Evolutionary conservation across 805 yeast genomes (phyloP).

Genomic region (Maudiozyma bulderi): DNA sequence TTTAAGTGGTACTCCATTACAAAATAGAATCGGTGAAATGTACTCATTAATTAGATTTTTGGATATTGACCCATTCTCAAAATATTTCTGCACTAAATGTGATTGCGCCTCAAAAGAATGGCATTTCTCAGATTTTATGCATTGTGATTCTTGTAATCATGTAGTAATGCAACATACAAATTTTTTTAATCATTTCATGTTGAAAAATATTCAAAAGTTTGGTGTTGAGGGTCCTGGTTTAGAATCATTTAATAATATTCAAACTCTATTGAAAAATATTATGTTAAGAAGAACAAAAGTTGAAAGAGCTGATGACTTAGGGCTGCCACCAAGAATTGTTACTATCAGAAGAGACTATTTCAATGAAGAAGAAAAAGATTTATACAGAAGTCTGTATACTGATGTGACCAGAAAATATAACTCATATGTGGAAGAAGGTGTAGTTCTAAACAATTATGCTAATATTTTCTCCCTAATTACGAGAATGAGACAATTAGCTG

Average conservation of each 20-base stretch:
- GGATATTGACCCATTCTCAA: constrained; percentile 75
- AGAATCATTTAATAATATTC: constrained; percentile 67
- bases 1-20: constrained; percentile 91
- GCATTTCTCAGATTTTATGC: constrained; percentile 74
- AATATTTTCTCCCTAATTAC: constrained; percentile 93
- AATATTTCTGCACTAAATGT: constrained; percentile 89
- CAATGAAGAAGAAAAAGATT: constrained; percentile 90
- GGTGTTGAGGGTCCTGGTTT: constrained; percentile 78
- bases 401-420: constrained; percentile 82
- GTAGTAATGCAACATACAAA: constrained; percentile 92
- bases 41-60: constrained; percentile 84
- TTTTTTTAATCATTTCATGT: constrained; percentile 89
- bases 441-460: constrained; percentile 91
- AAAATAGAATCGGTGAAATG: constrained; percentile 92
- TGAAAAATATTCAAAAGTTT: constrained; percentile 83
- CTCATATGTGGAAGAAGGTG: constrained; percentile 92
- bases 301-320: constrained; percentile 95
- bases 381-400: constrained; percentile 77
- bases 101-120: constrained; percentile 75
- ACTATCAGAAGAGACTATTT: constrained; percentile 79
- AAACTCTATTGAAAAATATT: constrained; percentile 61
- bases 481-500: constrained; percentile 95
- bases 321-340: constrained; percentile 92
- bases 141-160: constrained; percentile 82
- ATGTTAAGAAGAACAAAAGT: constrained; percentile 93